Base-by-base conservation (phyloP, 768 basidiomycete species). In the Rhodotorula toruloides region DNA sequence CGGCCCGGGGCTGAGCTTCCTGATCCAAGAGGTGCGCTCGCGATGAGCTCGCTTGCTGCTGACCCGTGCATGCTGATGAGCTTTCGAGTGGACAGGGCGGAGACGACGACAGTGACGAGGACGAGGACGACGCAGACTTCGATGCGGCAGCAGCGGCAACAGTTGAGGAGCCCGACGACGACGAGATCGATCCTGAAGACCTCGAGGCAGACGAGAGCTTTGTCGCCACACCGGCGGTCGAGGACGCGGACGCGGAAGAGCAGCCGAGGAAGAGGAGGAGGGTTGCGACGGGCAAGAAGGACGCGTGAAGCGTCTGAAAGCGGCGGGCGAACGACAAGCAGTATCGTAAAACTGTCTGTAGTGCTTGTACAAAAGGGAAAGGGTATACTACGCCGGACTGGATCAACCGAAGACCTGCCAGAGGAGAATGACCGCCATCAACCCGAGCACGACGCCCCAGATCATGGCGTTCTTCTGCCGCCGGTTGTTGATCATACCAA, bases 401-500 rank as follows among this genome's bases (percentile, higher is more conserved):
- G 36, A 21, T 70, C 58, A 71, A 27, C 70, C 70, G 25, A 62
- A 71, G 10, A 68, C 29, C 57, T 61, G 65, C 29, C 52, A 75
- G n/a, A 75, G 66, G 5, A 88, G 74, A 25, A 83, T 74, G 46
- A 99, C 80, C 47, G 86, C 80, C 77, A 91, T 91, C 32, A 89
- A 76, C n/a, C 89, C 92, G 73, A 93, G 87, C n/a, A 96, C 80
- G 62, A 85, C 79, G 14, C 91, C 93, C 77, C 98, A 77, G 71
- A 97, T 90, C 68, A 97, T 82, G 4, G 90, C 84, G 77, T 99
- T 96, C 74, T 92, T 81, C 65, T 93, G 82, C 73, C 94, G 83
- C 50, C 94, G 84, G 21, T 90, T 86, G 76, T 89, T 89, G 77
- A 99, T 97, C 90, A 98, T 92, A 3, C 83, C 83, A 42, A 98